phyloP scores from a whole-genome alignment of 1,139 yeast genomes.

The Dujonia santamariae region DNA sequence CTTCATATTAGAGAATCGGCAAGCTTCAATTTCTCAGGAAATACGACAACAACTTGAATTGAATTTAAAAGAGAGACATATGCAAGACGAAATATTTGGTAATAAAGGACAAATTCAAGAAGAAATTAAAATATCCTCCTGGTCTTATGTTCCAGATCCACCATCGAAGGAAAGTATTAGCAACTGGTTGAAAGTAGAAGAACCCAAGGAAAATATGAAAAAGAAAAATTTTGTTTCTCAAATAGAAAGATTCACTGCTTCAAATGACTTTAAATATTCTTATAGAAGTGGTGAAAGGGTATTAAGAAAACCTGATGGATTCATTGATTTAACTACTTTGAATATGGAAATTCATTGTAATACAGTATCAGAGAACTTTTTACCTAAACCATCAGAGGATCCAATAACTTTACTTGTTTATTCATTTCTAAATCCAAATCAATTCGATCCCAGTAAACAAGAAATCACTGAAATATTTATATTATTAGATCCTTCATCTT shows the following conservation, averaged over 20 bases:
- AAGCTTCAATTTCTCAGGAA: background rate
- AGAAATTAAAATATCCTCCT: constrained; percentile 9
- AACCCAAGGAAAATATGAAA: constrained; percentile 12
- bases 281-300: constrained; percentile 25
- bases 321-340: constrained; percentile 50
- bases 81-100: constrained; percentile 2
- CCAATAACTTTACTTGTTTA: constrained; percentile 60
- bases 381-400: constrained; percentile 70
- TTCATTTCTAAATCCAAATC: constrained; percentile 49
- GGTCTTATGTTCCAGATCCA: constrained; percentile 30
- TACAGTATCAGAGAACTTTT: constrained; percentile 37
- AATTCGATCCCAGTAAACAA: constrained; percentile 6
- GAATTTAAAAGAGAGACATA: constrained; percentile 2
- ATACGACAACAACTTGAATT: background rate
- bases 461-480: constrained; percentile 2
- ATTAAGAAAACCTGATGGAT: constrained; percentile 43
- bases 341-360: constrained; percentile 67
- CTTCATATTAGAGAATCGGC: constrained; percentile 4
- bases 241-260: constrained; percentile 44
- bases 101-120: no score
- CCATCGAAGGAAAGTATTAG: constrained; percentile 25
- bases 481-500: constrained; percentile 4
- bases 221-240: constrained; percentile 41
- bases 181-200: constrained; percentile 20
- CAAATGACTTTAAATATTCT: constrained; percentile 31